A percentile compares a stretch with the other conserved stretches of the same genome.
phyloP scores from a whole-genome alignment of 108 stramenopile genomes.

The Stephanodiscus minutulus region DNA sequence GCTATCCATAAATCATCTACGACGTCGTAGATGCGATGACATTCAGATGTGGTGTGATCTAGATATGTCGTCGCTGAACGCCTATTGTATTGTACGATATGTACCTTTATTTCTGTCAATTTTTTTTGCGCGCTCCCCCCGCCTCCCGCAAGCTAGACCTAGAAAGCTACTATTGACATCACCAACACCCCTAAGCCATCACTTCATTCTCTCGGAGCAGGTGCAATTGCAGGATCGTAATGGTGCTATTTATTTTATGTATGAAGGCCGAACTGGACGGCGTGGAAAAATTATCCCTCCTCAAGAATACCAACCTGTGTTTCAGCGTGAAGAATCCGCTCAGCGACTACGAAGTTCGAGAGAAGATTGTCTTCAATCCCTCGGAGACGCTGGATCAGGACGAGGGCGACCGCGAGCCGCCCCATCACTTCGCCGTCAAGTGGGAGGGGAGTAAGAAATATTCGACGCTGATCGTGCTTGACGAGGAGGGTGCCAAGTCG shows the following conservation, averaged over 20 bases:
- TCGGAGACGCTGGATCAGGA: constrained; percentile 75
- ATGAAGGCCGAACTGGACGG: constrained; percentile 87
- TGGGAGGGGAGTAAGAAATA: constrained; percentile 86
- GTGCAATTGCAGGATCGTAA: constrained; percentile 7
- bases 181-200: no score
- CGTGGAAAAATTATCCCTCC: constrained; percentile 47
- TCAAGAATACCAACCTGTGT: constrained; percentile 62
- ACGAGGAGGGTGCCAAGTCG: constrained; percentile 55
- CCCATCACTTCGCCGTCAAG: constrained; percentile 74
- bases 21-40: neutral
- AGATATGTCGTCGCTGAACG: neutral
- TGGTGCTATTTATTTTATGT: constrained; percentile 80
- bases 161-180: no score
- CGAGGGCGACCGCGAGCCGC: constrained; percentile 68
- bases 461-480: constrained; percentile 64
- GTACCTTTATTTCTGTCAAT: no score
- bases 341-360: constrained; percentile 71
- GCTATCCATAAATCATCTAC: no score
- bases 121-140: no score
- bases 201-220: no score
- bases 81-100: no score
- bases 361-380: constrained; percentile 80
- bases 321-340: constrained; percentile 72
- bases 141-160: no score
- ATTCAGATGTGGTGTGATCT: neutral